Percentiles rank a stretch among this genome's conserved stretches.
These are phyloP conservation scores for Xanthoceras sorbifolium DNA, from an alignment of 345 rosid species.

Conservation along the genomic window DNA sequence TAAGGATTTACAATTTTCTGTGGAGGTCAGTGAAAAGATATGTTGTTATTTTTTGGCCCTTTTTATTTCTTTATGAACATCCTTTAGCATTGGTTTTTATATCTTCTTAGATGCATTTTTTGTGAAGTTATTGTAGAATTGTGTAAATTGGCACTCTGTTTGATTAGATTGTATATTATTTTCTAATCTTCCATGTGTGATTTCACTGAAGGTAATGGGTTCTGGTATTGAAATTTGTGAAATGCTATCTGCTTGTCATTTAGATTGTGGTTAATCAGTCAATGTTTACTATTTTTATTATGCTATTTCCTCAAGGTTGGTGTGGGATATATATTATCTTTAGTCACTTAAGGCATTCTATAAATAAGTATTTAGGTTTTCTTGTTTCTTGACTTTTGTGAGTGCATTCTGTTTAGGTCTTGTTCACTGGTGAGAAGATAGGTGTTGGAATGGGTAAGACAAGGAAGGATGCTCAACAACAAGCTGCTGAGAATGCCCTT, in stretches of 20 bases:
- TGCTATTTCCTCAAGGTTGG: background rate
- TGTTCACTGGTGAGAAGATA: slow-evolving; percentile 92
- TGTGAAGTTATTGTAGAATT: background rate
- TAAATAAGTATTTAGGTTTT: background rate
- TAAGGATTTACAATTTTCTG: slow-evolving; percentile 90
- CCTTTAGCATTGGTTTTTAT: background rate
- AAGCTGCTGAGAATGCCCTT: slow-evolving; percentile 96
- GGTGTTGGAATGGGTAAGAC: slow-evolving; percentile 98
- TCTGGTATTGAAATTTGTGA: background rate
- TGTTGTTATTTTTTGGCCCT: background rate
- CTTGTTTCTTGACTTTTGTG: slow-evolving; percentile 1
- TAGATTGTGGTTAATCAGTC: background rate
- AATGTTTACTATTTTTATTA: background rate
- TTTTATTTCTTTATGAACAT: slow-evolving; percentile 3
- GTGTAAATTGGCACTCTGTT: background rate
- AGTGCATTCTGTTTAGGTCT: slow-evolving; percentile 50
- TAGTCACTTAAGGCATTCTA: background rate
- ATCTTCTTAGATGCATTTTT: background rate
- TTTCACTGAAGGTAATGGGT: background rate
- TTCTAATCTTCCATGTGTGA: background rate
- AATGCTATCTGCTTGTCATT: background rate
- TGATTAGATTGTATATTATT: background rate
- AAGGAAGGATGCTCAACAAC: slow-evolving; percentile 93
- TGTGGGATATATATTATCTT: background rate
- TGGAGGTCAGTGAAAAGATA: slow-evolving; percentile 65